These are phyloP conservation scores for Neofusicoccum laricinum DNA, from an alignment of 2,329 filamentous ascomycete genomes.

Conservation along the genomic window DNA sequence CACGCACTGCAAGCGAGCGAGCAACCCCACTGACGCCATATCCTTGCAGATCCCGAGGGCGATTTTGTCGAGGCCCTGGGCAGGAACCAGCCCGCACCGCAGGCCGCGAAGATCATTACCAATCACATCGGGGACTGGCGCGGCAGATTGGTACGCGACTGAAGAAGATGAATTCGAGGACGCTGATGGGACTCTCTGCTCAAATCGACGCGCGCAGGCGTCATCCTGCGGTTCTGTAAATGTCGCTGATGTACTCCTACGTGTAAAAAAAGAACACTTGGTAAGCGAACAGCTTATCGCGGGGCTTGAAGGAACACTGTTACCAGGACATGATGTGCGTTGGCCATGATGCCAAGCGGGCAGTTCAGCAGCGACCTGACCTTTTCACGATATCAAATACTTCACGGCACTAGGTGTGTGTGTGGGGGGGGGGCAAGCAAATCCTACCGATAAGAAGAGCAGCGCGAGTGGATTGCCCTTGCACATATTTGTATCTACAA, in stretches of 20 bases:
- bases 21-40: constrained; percentile 23
- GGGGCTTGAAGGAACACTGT: not conserved
- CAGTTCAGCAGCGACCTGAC: not conserved
- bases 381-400: too few relatives aligned
- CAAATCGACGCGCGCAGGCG: not conserved
- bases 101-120: constrained; percentile 78
- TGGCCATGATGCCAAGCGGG: not conserved
- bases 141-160: constrained; percentile 51
- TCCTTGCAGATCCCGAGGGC: constrained; percentile 75
- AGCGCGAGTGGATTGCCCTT: not conserved
- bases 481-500: not conserved
- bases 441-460: not conserved
- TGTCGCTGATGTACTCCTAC: constrained; percentile 1
- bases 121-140: constrained; percentile 82
- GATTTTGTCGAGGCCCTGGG: constrained; percentile 98
- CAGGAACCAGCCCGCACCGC: constrained; percentile 85
- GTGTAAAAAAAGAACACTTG: not conserved
- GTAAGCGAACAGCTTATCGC: constrained; percentile 3
- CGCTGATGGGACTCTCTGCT: not conserved
- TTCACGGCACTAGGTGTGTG: too few relatives aligned
- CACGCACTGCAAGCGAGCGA: not conserved
- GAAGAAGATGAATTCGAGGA: not conserved
- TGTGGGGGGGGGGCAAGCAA: not conserved
- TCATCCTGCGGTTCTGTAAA: not conserved
- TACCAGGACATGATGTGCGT: not conserved